Evolutionary conservation across 1,284 basidiomycete genomes (phyloP), one percentile per base, ranked within the genome.

Genomic region (Pseudozyma flocculosa): DNA sequence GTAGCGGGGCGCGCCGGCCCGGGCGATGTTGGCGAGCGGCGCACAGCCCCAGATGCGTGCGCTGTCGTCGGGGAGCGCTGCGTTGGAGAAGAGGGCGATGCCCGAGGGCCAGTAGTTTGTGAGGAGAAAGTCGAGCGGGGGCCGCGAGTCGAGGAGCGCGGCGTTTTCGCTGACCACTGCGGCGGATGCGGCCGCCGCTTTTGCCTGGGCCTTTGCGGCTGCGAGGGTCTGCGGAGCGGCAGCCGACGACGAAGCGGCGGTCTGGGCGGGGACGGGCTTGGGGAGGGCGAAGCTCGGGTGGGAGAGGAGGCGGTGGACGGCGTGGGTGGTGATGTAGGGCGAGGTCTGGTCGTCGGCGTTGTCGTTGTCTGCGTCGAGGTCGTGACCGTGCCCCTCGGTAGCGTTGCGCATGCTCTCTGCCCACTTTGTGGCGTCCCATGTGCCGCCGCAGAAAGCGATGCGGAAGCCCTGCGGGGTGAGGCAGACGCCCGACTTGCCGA

Each of bases 61-160:
- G 1, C 59, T 57, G 2, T 56, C 44, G 17, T 73, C 57, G 0
- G 70, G 72, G 15, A 67, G 40, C 2, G 41, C 45, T 3, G 49
- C 7, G 7, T 57, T 47, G 13, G 55, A 53, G 23, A 74, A 67
- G 14, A 64, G 58, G 0, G 70, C 65, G 21, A 78, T 50, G 4
- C 62, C 63, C 0, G 55, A 39, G 1, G 75, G 73, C 73, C 73
- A 78, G 38, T 48, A 50, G 32, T 64, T 72, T 1, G 68, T 67
- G 10, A 78, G 55, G 10, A 78, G 49, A 11, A 78, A 39, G 45
- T 78, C 75, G 43, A 78, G 54, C 4, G 72, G 49, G 13, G 59
- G 59, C 2, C 61, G 57, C 1, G 50, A 22, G 7, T 22, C 32
- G 8, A 65, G 43, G 10, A 44, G 19, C 11, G 26, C 21, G 0